A percentile compares a stretch with the other conserved stretches of the same genome.
These are phyloP conservation scores for Medicago arabica DNA, from an alignment of 306 rosid species.

Conservation along the genomic window DNA sequence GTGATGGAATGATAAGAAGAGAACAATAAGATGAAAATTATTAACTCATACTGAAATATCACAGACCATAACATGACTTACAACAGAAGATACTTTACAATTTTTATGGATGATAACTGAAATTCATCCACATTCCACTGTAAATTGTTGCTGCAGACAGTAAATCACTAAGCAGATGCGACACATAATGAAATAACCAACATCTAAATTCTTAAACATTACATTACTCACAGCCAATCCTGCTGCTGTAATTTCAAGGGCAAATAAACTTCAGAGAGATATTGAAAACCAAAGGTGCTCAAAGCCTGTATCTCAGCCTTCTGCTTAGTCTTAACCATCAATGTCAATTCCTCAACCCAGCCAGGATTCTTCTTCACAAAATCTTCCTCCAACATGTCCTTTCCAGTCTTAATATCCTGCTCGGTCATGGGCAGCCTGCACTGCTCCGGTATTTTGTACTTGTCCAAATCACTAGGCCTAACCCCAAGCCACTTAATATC, in stretches of 20 bases:
- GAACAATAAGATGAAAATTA: not conserved
- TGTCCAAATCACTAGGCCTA: conserved; percentile 90
- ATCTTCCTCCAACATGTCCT: conserved; percentile 91
- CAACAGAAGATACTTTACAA: not conserved
- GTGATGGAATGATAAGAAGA: conserved; percentile 7
- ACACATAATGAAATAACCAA: conserved; percentile 14
- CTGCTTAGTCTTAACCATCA: conserved; percentile 96
- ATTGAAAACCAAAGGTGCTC: conserved; percentile 90
- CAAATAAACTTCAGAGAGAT: conserved; percentile 84
- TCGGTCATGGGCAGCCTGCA: conserved; percentile 92
- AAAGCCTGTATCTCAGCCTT: conserved; percentile 98
- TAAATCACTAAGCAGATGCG: conserved; percentile 21
- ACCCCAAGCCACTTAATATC: conserved; percentile 96
- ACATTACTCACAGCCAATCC: conserved; percentile 69
- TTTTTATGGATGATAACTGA: conserved; percentile 9
- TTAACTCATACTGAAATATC: not conserved
- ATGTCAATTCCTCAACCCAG: conserved; percentile 88
- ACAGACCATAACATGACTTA: conserved; percentile 1
- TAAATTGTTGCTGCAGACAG: not conserved
- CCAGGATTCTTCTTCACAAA: conserved; percentile 95
- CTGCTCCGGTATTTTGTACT: conserved; percentile 92
- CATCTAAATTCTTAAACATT: conserved; percentile 5
- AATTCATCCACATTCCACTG: conserved; percentile 26
- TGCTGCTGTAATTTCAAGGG: conserved; percentile 88
- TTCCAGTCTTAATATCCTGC: conserved; percentile 97